Evolutionary conservation across 1,284 basidiomycete genomes (phyloP).

Genomic region (Puccinia hordei): DNA sequence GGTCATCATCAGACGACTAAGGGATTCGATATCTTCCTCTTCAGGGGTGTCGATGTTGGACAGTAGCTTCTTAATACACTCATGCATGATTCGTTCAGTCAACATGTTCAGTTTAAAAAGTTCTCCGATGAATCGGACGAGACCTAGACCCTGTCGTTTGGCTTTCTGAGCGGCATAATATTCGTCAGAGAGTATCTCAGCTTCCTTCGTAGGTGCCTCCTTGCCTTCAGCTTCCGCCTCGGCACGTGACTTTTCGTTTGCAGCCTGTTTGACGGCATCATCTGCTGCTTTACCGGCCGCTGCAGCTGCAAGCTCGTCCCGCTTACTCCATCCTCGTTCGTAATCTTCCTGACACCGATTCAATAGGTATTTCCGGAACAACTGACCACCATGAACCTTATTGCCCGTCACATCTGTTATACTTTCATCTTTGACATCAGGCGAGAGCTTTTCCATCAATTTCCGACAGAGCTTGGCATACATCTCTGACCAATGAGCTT

Average conservation of each 20-base stretch:
- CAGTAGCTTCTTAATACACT: conserved; percentile 91
- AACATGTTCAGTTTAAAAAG: conserved; percentile 95
- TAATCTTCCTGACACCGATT: conserved; percentile 94
- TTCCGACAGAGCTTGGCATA: conserved; percentile 91
- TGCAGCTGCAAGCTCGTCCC: conserved; percentile 64
- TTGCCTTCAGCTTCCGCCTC: conserved; percentile 62
- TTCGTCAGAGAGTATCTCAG: conserved; percentile 77
- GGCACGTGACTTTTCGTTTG: conserved; percentile 58
- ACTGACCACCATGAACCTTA: conserved; percentile 79
- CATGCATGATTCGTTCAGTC: conserved; percentile 91
- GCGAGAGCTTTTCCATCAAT: conserved; percentile 85
- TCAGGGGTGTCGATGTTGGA: conserved; percentile 90
- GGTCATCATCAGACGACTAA: conserved; percentile 87
- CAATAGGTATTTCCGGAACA: conserved; percentile 84
- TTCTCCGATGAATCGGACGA: conserved; percentile 97
- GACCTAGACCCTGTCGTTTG: conserved; percentile 91
- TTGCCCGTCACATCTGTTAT: conserved; percentile 76
- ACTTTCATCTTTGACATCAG: conserved; percentile 81
- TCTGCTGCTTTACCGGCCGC: conserved; percentile 65
- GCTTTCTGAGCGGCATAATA: conserved; percentile 96
- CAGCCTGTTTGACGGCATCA: conserved; percentile 65
- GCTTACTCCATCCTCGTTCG: conserved; percentile 73
- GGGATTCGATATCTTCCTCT: conserved; percentile 94
- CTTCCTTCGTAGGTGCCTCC: conserved; percentile 59
- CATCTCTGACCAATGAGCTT: conserved; percentile 94